phyloP scores from a whole-genome alignment of 2,329 filamentous ascomycete species.

The Setomelanomma holmii region DNA sequence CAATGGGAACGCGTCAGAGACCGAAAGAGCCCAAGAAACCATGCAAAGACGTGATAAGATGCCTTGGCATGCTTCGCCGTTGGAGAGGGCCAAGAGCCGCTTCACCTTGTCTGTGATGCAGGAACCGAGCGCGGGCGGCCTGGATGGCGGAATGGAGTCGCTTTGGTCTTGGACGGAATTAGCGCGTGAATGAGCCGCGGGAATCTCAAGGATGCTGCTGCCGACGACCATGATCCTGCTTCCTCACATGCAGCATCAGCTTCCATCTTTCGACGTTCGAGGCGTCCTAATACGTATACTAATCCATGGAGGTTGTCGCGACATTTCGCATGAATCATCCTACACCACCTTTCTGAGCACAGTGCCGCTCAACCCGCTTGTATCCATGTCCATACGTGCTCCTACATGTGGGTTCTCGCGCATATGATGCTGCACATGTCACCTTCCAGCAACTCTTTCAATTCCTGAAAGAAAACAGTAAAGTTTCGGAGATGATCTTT shows the following conservation, averaged over 20 bases:
- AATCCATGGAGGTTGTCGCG: neutral
- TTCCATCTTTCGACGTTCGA: neutral
- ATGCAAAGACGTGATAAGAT: conserved; percentile 37
- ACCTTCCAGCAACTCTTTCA: too few relatives aligned
- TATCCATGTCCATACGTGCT: too few relatives aligned
- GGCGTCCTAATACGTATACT: neutral
- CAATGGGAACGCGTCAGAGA: conserved; percentile 17
- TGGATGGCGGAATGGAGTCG: conserved; percentile 7
- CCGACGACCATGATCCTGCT: neutral
- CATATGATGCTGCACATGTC: too few relatives aligned
- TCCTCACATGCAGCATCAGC: neutral
- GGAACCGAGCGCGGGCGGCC: conserved; percentile 7
- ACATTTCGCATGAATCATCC: too few relatives aligned
- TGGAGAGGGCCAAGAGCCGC: conserved; percentile 19
- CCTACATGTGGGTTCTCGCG: too few relatives aligned
- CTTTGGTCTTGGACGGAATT: conserved; percentile 1
- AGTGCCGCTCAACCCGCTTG: too few relatives aligned
- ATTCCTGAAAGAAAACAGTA: too few relatives aligned
- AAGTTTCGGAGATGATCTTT: too few relatives aligned
- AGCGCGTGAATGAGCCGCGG: neutral
- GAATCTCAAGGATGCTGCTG: neutral
- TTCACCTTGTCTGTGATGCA: conserved; percentile 14
- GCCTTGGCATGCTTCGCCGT: conserved; percentile 29
- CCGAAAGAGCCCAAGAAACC: conserved; percentile 19
- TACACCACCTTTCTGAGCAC: too few relatives aligned